Evolutionary conservation across 2,329 filamentous ascomycete genomes (phyloP).

Genomic region (Zymoseptoria passerinii): DNA sequence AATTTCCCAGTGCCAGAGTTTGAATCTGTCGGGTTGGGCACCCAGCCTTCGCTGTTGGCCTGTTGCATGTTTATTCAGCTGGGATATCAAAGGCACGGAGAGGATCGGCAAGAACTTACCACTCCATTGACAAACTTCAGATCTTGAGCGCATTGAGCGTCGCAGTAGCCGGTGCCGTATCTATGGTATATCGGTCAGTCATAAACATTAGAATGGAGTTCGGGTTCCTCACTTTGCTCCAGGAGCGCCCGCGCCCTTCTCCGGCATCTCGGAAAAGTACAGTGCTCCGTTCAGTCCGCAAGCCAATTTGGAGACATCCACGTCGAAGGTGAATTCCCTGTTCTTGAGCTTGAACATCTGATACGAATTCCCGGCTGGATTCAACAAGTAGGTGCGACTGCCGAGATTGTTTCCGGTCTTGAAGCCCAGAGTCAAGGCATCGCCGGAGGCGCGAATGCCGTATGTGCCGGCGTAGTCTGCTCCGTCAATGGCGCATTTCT

Average conservation of each 20-base stretch:
- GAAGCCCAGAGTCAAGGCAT: conserved; percentile 41
- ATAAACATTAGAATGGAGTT: neutral
- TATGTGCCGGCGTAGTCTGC: conserved; percentile 49
- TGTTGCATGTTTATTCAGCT: neutral
- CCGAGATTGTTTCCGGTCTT: conserved; percentile 31
- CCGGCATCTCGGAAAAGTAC: conserved; percentile 57
- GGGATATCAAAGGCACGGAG: neutral
- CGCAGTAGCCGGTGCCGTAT: conserved; percentile 53
- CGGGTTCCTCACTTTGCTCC: conserved; percentile 21
- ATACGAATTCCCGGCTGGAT: conserved; percentile 50
- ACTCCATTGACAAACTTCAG: conserved; percentile 27
- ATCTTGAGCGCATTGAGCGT: conserved; percentile 39
- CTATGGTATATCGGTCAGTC: conserved; percentile 34
- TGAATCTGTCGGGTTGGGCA: conserved; percentile 15
- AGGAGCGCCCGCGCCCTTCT: conserved; percentile 50
- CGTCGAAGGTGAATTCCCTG: conserved; percentile 65
- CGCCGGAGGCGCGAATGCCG: conserved; percentile 45
- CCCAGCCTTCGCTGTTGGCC: conserved; percentile 41
- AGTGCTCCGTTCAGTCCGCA: conserved; percentile 65
- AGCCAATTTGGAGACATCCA: conserved; percentile 58
- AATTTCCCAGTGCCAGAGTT: conserved; percentile 30
- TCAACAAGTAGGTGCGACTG: conserved; percentile 57
- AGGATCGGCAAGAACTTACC: conserved; percentile 2
- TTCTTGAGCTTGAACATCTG: conserved; percentile 57
- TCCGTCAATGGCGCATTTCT: conserved; percentile 50